Evolutionary conservation across 768 basidiomycete genomes (phyloP), one percentile per base, ranked within the genome.

Genomic region (Lactifluus volemus): DNA sequence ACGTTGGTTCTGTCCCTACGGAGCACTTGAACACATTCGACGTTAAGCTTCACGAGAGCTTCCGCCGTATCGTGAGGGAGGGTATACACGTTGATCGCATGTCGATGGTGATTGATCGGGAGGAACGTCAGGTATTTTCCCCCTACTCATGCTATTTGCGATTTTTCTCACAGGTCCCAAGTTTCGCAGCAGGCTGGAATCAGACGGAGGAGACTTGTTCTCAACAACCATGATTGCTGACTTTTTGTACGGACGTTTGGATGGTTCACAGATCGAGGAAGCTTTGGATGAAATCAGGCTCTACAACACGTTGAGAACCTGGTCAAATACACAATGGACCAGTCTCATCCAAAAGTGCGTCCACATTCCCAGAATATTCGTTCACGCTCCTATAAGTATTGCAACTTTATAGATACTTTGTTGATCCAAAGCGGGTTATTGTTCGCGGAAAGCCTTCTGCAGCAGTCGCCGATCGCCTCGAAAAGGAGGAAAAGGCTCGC

Each of bases 61-160:
- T 99, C 42, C 70, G 78, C 64, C 81, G 82, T 45, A 87, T 98
- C 55, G 81, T 79, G 8, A 68, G 79, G 17, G 83, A 87, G 55
- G 93, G 89, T 4, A 77, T 98, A 52, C 92, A 98, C 72, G 93
- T 98, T 88, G 78, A 84, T 34, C 78, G 96, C 10, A 97, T 99
- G 87, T 72, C 74, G 15, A 86, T 90, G 83, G 78, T 97, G 17
- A 83, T 99, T 49, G 82, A 85, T 65, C 78, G 93, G 53, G 92
- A 97, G 67, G 88, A 92, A 73, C 85, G 94, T 58, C 92, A 94
- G 78, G 86, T 89, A 38, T 42, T 41, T 53, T 39, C 50, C 21
- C 42, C 6, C 52, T 53, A 15, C 42, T 41, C 38, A 52, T 17
- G 7, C 36, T 55, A 39, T 15, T 51, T 38, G n/a, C 25, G 41